phyloP scores from a whole-genome alignment of 148 eudicot species.

The Selenicereus undatus region DNA sequence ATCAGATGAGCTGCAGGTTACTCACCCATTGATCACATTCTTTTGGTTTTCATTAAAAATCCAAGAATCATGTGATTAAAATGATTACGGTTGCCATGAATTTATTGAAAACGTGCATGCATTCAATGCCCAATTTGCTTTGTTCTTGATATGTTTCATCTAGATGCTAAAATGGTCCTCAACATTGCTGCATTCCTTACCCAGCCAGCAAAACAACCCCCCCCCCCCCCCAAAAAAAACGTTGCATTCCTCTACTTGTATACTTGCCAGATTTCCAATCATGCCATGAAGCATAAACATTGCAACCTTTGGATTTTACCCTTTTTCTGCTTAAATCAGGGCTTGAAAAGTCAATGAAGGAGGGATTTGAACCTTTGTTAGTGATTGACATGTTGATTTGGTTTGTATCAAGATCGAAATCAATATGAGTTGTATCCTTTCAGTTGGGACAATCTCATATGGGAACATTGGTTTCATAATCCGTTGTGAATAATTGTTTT shows the following conservation, averaged over 20 bases:
- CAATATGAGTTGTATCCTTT: not conserved
- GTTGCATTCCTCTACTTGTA: not conserved
- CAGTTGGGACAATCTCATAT: not conserved
- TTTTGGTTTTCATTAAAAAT: conserved; percentile 5
- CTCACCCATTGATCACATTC: conserved; percentile 29
- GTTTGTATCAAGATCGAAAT: not conserved
- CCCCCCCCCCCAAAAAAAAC: too few relatives aligned
- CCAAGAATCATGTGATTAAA: not conserved
- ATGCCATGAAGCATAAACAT: not conserved
- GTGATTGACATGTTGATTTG: not conserved
- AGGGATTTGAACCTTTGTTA: not conserved
- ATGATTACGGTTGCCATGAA: not conserved
- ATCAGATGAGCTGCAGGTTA: conserved; percentile 88
- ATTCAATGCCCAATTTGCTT: not conserved
- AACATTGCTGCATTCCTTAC: too few relatives aligned
- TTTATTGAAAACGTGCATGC: not conserved
- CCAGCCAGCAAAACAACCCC: too few relatives aligned
- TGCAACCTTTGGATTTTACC: not conserved
- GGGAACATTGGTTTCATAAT: not conserved
- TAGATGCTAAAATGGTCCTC: not conserved
- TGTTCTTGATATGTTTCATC: not conserved
- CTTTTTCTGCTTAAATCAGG: too few relatives aligned
- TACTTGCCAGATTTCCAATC: not conserved
- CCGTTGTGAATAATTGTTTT: not conserved
- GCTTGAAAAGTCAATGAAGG: not conserved